These are phyloP conservation scores for Piper longum DNA, from an alignment of 164 flowering plant genomes.

Conservation along the genomic window DNA sequence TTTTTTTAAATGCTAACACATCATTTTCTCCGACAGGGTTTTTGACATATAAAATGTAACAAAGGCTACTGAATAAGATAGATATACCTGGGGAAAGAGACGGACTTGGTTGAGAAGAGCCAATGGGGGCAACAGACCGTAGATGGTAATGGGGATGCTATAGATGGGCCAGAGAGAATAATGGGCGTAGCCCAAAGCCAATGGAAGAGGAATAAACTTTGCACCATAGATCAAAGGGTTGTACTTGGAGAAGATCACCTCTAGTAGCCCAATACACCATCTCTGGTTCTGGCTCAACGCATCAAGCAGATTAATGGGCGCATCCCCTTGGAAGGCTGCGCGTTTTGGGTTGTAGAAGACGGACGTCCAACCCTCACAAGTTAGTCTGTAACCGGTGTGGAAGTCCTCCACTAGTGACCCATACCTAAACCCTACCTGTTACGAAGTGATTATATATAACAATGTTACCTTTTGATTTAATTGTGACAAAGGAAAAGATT, in stretches of 20 bases:
- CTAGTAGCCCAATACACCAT: conserved; percentile 50
- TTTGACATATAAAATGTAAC: background rate
- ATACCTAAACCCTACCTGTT: conserved; percentile 61
- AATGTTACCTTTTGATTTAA: background rate
- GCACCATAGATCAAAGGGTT: conserved; percentile 40
- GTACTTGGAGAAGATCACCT: conserved; percentile 41
- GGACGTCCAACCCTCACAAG: conserved; percentile 71
- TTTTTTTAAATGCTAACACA: background rate
- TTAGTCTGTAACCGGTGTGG: conserved; percentile 51
- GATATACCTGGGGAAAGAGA: conserved; percentile 52
- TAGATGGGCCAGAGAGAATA: conserved; percentile 31
- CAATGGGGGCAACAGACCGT: conserved; percentile 57
- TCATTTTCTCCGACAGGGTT: too few species aligned
- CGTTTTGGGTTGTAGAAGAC: conserved; percentile 51
- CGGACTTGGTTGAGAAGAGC: conserved; percentile 33
- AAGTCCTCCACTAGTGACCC: conserved; percentile 76
- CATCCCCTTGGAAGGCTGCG: conserved; percentile 61
- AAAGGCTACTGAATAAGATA: background rate
- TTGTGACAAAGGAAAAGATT: background rate
- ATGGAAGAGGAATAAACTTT: conserved; percentile 19
- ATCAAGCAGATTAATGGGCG: conserved; percentile 37
- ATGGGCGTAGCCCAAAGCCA: conserved; percentile 8
- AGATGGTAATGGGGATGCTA: conserved; percentile 35
- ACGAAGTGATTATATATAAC: too few species aligned
- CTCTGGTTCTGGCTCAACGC: conserved; percentile 38